Evolutionary conservation across 2,329 filamentous ascomycete genomes (phyloP).

Genomic region (Rugonectria rugulosa): DNA sequence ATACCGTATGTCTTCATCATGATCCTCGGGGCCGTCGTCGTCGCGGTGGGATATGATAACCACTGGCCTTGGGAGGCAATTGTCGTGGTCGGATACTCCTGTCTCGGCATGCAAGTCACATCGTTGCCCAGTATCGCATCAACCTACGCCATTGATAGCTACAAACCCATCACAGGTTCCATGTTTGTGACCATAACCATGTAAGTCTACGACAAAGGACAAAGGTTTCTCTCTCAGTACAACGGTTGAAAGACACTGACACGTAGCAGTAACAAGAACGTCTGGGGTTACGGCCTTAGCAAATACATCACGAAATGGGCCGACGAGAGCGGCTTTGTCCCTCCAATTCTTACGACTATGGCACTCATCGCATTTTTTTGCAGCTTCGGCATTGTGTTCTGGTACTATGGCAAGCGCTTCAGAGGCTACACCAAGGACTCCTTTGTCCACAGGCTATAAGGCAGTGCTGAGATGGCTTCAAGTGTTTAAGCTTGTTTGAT

Average conservation of each 20-base stretch:
- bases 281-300: slow-evolving; percentile 17
- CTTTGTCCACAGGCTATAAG: slow-evolving; percentile 11
- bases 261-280: slow-evolving; percentile 8
- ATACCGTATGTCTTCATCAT: slow-evolving; percentile 16
- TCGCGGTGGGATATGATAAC: slow-evolving; percentile 11
- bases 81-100: slow-evolving; percentile 14
- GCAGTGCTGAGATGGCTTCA: too few relatives aligned
- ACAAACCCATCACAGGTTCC: slow-evolving; percentile 16
- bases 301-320: slow-evolving; percentile 16
- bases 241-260: neutral
- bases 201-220: neutral
- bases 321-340: slow-evolving; percentile 13
- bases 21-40: slow-evolving; percentile 9
- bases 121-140: slow-evolving; percentile 16
- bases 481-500: too few relatives aligned
- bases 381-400: slow-evolving; percentile 14
- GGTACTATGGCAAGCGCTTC: slow-evolving; percentile 14
- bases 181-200: slow-evolving; percentile 21
- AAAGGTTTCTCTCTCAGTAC: too few relatives aligned
- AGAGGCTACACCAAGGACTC: slow-evolving; percentile 9
- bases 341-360: slow-evolving; percentile 2
- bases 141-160: slow-evolving; percentile 21
- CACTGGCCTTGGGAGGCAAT: slow-evolving; percentile 18
- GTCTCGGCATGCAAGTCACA: slow-evolving; percentile 15
- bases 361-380: slow-evolving; percentile 17